Base-by-base conservation (phyloP, 2,329 filamentous ascomycete species). In the Xylariaceae sp. region DNA sequence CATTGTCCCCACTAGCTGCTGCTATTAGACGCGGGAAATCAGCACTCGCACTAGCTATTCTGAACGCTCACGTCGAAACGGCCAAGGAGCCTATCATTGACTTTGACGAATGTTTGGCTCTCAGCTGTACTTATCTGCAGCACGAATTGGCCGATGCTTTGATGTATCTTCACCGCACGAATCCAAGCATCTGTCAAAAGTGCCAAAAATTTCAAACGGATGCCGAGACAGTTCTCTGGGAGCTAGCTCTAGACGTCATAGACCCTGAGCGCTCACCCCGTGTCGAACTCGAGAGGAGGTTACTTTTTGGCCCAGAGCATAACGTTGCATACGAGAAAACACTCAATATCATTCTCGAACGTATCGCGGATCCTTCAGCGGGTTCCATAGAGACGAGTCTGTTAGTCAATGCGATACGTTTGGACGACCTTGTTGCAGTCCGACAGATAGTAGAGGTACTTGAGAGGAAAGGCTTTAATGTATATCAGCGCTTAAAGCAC, bases 11-110 rank as follows among this genome's bases (percentile, higher is more conserved):
- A 12, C n/a, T 50, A 6, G 36, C 41, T 17, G 48, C 48, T 7
- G 48, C 48, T n/a, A 38, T 50, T 5, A 45, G 48, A 14, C 17
- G 48, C 44, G 48, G 48, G 6, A 50, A 50, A 18, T 12, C 18
- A 6, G 16, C 38, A 19, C 48, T 50, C 10, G 48, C 48, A 1
- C 34, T 50, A 14, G 31, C 17, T 9, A 44, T 50, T 31, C 11
- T 50, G 2, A n/a, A n/a, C 3, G 16, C 45, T 13, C 48, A 50
- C 16, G 33, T 31, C 12, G 42, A 40, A n/a, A 14, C 17, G 22
- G 47, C 33, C 4, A 22, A 31, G 9, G 42, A 50, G 48, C 41
- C 48, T 16, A 31, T 50, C 6, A 13, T 45, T 9, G 42, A 50
- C 48, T 50, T 44, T 33, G 48, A 45, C 16, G 16, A 41, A 31